Evolutionary conservation across 139 green algal genomes (phyloP).

Genomic region (Closterium sp.): DNA sequence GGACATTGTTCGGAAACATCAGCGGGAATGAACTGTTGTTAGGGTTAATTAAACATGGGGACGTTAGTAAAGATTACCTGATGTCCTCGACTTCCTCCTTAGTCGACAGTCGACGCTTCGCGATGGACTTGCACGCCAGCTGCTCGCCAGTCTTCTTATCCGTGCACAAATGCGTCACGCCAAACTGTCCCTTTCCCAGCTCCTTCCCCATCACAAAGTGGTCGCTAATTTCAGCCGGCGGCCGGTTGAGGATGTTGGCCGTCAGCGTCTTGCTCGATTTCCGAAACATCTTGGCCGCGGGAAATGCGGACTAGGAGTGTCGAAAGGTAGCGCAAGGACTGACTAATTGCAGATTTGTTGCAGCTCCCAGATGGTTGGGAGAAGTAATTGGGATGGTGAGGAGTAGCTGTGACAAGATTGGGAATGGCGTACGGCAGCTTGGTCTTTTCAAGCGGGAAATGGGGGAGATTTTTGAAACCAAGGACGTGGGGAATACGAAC

Average conservation of each 20-base stretch:
- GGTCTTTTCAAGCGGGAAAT: too few relatives aligned
- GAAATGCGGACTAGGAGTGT: background rate
- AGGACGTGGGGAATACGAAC: too few relatives aligned
- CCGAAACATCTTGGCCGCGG: background rate
- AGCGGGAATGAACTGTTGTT: too few relatives aligned
- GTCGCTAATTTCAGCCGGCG: background rate
- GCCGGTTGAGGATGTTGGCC: constrained; percentile 7
- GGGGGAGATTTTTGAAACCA: too few relatives aligned
- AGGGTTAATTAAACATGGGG: too few relatives aligned
- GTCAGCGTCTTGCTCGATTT: constrained; percentile 8
- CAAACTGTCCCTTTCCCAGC: constrained; percentile 34
- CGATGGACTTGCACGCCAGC: constrained; percentile 88
- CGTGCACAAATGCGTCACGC: constrained; percentile 20
- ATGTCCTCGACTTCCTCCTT: constrained; percentile 91
- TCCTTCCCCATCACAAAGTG: constrained; percentile 7
- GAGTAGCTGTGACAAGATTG: too few relatives aligned
- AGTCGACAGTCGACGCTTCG: constrained; percentile 80
- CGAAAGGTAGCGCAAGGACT: background rate
- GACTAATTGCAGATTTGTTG: too few relatives aligned
- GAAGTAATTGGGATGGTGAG: too few relatives aligned
- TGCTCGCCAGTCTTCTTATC: constrained; percentile 48
- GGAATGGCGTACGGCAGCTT: too few relatives aligned
- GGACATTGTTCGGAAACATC: too few relatives aligned
- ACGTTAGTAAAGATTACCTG: constrained; percentile 62
- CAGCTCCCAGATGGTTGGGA: too few relatives aligned